Base-by-base conservation (phyloP, 208 protist genomes). In the Trypanosomatidae sp. region DNA sequence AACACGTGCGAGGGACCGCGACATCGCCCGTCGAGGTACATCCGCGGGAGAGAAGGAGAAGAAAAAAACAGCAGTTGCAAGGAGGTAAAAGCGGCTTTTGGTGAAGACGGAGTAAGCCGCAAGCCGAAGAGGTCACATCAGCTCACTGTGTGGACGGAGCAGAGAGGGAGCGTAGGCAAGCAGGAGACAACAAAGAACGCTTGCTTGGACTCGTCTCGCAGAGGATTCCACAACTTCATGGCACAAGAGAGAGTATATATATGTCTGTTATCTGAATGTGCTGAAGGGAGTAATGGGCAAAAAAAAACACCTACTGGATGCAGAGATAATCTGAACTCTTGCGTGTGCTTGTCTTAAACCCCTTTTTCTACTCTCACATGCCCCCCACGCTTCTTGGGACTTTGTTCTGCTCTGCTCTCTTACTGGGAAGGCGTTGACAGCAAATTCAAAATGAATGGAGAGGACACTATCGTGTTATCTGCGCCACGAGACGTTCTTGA, bases 401-500 rank as follows among this genome's bases (percentile, higher is more conserved):
- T 43, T 22, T 39, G 36, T 6, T 39, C 2, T 25, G 28, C 17
- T 22, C 12, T 25, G 33, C 44, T 28, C 28, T 22, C 28, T 15
- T 39, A 46, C 39, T 19, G 17, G 46, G 28, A 47, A 44, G 60
- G 3, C 9, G 6, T 25, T 2, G 17, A 28, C 33, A 13, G 19
- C 19, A 47, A 8, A 33, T 30, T 30, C 12, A 2, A 28, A 44
- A 65, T 65, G 60, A 22, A 25, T 68, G 64, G n/a, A 8, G 19
- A 53, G 12, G 28, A 49, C 12, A 28, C 3, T 39, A 46, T 8
- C 44, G 43, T 9, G 4, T n/a, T 47, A 1, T 28, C 41, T 22
- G 41, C 65, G 3, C 5, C 53, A 15, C 25, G 49, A 3, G 53
- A 64, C 2, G 17, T 9, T 5, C 66, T 82, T 25, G 66, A 75